phyloP scores from a whole-genome alignment of 2,329 filamentous ascomycete species.

The Graphiopsis chlorocephala region DNA sequence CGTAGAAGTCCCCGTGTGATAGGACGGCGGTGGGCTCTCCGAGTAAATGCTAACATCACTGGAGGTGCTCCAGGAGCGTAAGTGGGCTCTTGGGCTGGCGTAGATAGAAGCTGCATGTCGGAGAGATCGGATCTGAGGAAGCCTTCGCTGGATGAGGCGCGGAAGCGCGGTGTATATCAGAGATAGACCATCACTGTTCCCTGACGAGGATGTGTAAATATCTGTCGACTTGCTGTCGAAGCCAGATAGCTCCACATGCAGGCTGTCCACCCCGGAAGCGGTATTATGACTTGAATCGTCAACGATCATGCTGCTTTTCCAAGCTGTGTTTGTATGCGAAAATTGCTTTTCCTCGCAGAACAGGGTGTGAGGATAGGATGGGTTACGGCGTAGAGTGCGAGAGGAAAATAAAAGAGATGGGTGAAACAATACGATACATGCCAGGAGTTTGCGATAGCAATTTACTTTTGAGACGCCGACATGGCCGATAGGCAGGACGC shows the following conservation, averaged over 20 bases:
- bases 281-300: background rate
- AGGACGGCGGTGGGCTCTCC: slow-evolving; percentile 11
- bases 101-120: slow-evolving; percentile 7
- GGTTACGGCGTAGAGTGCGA: background rate
- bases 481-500: background rate
- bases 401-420: background rate
- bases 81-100: background rate
- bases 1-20: background rate
- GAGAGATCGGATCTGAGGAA: slow-evolving; percentile 9
- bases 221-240: background rate
- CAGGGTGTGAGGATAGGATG: background rate
- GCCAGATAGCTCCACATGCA: background rate
- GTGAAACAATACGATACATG: background rate
- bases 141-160: background rate
- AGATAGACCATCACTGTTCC: background rate
- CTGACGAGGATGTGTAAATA: background rate
- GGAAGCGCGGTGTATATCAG: slow-evolving; percentile 15
- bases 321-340: background rate
- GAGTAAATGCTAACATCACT: background rate
- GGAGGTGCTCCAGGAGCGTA: background rate
- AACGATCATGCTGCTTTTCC: background rate
- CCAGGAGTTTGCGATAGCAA: background rate
- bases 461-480: background rate
- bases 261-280: background rate
- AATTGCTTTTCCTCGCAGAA: background rate